Percentiles rank a stretch among this genome's conserved stretches.
These are phyloP conservation scores for Acacia confusa DNA, from an alignment of 306 rosid species.

Conservation along the genomic window DNA sequence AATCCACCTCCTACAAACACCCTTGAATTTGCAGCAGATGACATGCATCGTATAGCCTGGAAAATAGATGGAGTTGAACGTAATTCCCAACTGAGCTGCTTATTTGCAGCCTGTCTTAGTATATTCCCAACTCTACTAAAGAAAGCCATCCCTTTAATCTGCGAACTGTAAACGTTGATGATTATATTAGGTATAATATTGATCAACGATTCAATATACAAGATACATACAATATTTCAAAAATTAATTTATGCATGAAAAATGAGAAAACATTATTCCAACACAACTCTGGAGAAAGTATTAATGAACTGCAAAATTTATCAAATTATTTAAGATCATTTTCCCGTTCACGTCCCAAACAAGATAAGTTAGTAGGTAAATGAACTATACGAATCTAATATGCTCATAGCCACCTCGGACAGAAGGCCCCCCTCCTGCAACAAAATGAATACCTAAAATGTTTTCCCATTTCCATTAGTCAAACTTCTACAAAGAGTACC, in stretches of 20 bases:
- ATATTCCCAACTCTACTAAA: constrained; percentile 72
- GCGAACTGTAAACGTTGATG: not conserved
- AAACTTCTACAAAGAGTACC: constrained; percentile 5
- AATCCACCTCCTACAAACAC: constrained; percentile 79
- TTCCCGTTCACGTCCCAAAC: not conserved
- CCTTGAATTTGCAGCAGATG: constrained; percentile 55
- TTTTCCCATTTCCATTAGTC: not conserved
- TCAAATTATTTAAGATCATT: not conserved
- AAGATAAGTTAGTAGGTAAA: not conserved
- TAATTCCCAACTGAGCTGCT: constrained; percentile 47
- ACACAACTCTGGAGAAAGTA: not conserved
- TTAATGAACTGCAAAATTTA: not conserved
- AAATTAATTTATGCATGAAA: not conserved
- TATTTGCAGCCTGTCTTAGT: constrained; percentile 53
- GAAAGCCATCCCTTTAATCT: constrained; percentile 73
- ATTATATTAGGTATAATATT: not conserved
- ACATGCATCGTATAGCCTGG: constrained; percentile 73
- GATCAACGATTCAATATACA: not conserved
- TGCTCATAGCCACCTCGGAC: not conserved
- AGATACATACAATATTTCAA: not conserved
- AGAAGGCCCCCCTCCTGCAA: not conserved
- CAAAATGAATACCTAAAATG: not conserved
- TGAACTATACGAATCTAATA: not conserved
- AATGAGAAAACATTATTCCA: not conserved
- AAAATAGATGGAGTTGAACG: constrained; percentile 50